A percentile compares a stretch with the other conserved stretches of the same genome.
Conservation (phyloP, 495 filamentous ascomycete genomes). For the Copromyces sp. region DNA sequence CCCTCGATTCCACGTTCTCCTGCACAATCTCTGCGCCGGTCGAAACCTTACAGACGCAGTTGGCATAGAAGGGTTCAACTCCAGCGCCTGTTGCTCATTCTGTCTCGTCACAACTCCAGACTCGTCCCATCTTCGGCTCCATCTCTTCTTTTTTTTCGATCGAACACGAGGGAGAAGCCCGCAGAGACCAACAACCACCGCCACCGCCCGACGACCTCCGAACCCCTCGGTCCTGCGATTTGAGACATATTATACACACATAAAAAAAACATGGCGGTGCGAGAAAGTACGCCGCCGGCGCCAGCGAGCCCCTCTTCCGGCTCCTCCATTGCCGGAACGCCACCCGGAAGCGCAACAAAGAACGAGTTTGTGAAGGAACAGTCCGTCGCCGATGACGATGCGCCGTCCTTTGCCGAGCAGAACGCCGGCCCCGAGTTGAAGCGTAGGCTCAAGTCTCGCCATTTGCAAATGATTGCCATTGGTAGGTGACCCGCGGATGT, state of each 20-base stretch:
- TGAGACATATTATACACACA: not conserved
- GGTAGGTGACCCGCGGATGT: not conserved
- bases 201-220: not conserved
- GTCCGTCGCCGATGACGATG: not conserved
- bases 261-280: not conserved
- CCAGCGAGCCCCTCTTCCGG: not conserved
- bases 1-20: not conserved
- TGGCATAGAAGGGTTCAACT: not conserved
- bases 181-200: not conserved
- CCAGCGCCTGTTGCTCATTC: not conserved
- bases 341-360: not conserved
- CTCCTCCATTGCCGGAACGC: not conserved
- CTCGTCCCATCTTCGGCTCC: not conserved
- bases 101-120: not conserved
- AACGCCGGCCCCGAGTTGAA: conserved; percentile 1
- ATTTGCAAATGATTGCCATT: conserved; percentile 7
- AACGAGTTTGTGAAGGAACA: not conserved
- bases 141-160: not conserved
- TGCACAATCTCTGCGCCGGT: not conserved
- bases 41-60: not conserved
- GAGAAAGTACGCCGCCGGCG: not conserved
- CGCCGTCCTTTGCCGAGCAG: not conserved
- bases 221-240: not conserved
- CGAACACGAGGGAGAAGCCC: not conserved
- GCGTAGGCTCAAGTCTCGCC: conserved; percentile 1